Percentiles rank a stretch among this genome's conserved stretches.
Evolutionary conservation across 805 yeast genomes (phyloP).

Genomic region (Saturnispora ahearnii): DNA sequence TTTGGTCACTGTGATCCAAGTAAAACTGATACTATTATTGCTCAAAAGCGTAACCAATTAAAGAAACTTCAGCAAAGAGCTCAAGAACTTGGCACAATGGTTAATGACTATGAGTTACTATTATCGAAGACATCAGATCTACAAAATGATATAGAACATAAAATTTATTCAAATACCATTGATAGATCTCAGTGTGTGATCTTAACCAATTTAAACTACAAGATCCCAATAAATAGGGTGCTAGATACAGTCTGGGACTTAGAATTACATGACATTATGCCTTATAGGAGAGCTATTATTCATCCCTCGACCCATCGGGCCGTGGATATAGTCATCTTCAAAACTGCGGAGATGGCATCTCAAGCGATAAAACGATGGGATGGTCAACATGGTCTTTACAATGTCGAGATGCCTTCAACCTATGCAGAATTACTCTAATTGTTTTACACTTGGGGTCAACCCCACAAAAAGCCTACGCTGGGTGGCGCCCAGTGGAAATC

Average conservation of each 20-base stretch:
- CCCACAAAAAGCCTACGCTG: not conserved
- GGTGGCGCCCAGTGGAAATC: not conserved
- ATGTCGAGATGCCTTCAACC: not conserved
- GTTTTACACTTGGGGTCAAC: not conserved
- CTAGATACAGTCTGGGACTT: slow-evolving; percentile 4
- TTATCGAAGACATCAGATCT: not conserved
- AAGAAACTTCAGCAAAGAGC: not conserved
- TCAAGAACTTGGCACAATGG: not conserved
- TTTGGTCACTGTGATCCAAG: not conserved
- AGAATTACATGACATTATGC: not conserved
- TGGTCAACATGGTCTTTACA: slow-evolving; percentile 4
- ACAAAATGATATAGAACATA: not conserved
- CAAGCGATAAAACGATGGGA: slow-evolving; percentile 2
- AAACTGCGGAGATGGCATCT: not conserved
- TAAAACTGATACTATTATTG: not conserved
- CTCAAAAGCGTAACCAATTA: not conserved
- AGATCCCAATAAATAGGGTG: not conserved
- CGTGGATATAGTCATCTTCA: slow-evolving; percentile 4
- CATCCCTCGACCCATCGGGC: not conserved
- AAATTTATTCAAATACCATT: not conserved
- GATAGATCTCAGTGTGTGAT: slow-evolving; percentile 6
- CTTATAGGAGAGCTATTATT: not conserved
- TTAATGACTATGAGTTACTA: not conserved
- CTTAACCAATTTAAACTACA: slow-evolving; percentile 1
- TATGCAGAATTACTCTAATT: slow-evolving; percentile 5